These are phyloP conservation scores for Lepidium aucheri DNA, from an alignment of 345 rosid species.

Conservation along the genomic window DNA sequence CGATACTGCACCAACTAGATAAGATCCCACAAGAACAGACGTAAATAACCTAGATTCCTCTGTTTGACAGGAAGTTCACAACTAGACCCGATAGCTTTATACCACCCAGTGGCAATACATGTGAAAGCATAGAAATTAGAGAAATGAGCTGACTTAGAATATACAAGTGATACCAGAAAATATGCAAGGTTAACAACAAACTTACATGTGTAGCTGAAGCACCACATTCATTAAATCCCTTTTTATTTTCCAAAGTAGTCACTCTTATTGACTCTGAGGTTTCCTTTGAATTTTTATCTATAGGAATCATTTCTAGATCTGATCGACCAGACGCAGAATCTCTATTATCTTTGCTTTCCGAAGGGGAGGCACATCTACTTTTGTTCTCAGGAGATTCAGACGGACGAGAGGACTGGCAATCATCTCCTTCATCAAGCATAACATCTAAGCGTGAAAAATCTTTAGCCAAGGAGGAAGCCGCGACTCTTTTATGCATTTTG, in stretches of 20 bases:
- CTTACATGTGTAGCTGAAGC: conserved; percentile 36
- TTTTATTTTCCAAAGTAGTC: conserved; percentile 25
- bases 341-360: conserved; percentile 52
- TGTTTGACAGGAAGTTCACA: not conserved
- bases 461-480: conserved; percentile 54
- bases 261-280: conserved; percentile 33
- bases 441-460: conserved; percentile 70
- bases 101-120: not conserved
- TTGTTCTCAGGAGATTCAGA: conserved; percentile 33
- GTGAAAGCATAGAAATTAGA: not conserved
- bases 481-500: conserved; percentile 57
- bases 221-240: conserved; percentile 22
- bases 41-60: conserved; percentile 3
- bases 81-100: not conserved
- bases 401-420: conserved; percentile 23
- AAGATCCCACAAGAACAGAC: not conserved
- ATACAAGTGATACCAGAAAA: not conserved
- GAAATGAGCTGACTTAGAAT: not conserved
- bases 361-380: conserved; percentile 19
- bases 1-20: conserved; percentile 7
- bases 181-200: conserved; percentile 2
- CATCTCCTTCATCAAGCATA: conserved; percentile 44
- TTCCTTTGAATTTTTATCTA: conserved; percentile 23
- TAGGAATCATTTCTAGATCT: conserved; percentile 6
- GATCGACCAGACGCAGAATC: conserved; percentile 25